Conservation (phyloP, 192 early-diverging fungal genomes). For the Paraglomus occultum region DNA sequence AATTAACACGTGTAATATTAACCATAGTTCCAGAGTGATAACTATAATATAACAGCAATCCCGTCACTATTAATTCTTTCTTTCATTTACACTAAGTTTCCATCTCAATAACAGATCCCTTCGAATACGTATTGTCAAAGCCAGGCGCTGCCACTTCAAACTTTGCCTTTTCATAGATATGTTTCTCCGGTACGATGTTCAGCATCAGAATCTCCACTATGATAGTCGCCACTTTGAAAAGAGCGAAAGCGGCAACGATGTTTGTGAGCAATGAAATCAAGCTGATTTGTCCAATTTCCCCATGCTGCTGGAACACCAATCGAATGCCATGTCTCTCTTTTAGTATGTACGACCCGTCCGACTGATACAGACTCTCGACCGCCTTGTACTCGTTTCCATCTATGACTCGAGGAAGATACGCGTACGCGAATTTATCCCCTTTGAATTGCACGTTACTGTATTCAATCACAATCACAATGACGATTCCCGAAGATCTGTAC, state of each 20-base stretch:
- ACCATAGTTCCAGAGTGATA: too few relatives aligned
- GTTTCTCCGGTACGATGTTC: slow-evolving; percentile 37
- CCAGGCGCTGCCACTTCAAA: slow-evolving; percentile 32
- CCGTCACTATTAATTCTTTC: too few relatives aligned
- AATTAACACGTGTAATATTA: too few relatives aligned
- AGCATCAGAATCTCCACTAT: slow-evolving; percentile 41
- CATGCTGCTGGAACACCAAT: slow-evolving; percentile 41
- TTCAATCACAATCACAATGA: slow-evolving; percentile 43
- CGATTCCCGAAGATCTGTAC: slow-evolving; percentile 38
- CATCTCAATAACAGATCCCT: too few relatives aligned
- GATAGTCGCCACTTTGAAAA: slow-evolving; percentile 40
- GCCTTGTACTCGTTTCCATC: slow-evolving; percentile 42
- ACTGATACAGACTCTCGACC: slow-evolving; percentile 38
- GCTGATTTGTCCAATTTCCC: slow-evolving; percentile 38
- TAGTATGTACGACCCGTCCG: slow-evolving; percentile 29
- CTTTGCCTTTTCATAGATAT: slow-evolving; percentile 30
- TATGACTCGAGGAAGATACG: slow-evolving; percentile 41
- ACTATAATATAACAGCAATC: too few relatives aligned
- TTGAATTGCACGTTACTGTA: slow-evolving; percentile 31
- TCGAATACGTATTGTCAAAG: neutral
- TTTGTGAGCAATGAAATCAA: slow-evolving; percentile 39
- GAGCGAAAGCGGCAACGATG: slow-evolving; percentile 38
- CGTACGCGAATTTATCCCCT: slow-evolving; percentile 35
- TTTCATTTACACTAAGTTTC: too few relatives aligned
- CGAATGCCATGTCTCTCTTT: slow-evolving; percentile 40